A percentile compares a stretch with the other conserved stretches of the same genome.
Evolutionary conservation across 1,139 yeast species (phyloP).

Genomic region (Magnusiomyces ingens): DNA sequence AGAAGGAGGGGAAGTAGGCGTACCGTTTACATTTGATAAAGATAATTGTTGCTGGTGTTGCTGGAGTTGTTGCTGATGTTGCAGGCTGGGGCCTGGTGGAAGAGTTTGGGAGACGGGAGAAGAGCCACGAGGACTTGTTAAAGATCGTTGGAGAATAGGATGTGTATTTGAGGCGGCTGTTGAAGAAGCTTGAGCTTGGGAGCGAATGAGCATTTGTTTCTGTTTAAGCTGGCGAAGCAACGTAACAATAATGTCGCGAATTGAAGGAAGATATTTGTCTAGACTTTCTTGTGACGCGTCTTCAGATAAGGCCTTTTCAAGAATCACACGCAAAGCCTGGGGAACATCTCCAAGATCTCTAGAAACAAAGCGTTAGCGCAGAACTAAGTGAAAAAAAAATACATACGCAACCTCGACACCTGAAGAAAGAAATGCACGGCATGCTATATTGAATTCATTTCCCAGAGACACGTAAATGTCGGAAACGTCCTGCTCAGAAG

Average conservation of each 20-base stretch:
- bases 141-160: slow-evolving; percentile 2
- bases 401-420: slow-evolving; percentile 52
- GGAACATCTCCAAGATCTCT: slow-evolving; percentile 76
- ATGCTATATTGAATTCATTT: slow-evolving; percentile 84
- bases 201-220: slow-evolving; percentile 45
- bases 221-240: slow-evolving; percentile 72
- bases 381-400: background rate
- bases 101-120: slow-evolving; percentile 5
- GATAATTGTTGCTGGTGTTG: slow-evolving; percentile 10
- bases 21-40: slow-evolving; percentile 3
- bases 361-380: slow-evolving; percentile 1
- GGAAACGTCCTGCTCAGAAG: slow-evolving; percentile 78
- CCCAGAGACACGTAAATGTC: slow-evolving; percentile 90
- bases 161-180: background rate
- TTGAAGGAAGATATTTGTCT: slow-evolving; percentile 75
- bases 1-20: background rate
- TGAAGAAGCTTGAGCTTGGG: slow-evolving; percentile 8
- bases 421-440: slow-evolving; percentile 61
- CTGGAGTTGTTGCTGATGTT: slow-evolving; percentile 14
- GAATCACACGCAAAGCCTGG: slow-evolving; percentile 56
- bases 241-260: slow-evolving; percentile 79
- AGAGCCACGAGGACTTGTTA: background rate
- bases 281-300: slow-evolving; percentile 79
- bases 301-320: slow-evolving; percentile 83
- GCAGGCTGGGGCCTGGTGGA: slow-evolving; percentile 29